These are phyloP conservation scores for Termitomyces eurrhizus DNA, from an alignment of 768 basidiomycete species.

Conservation along the genomic window DNA sequence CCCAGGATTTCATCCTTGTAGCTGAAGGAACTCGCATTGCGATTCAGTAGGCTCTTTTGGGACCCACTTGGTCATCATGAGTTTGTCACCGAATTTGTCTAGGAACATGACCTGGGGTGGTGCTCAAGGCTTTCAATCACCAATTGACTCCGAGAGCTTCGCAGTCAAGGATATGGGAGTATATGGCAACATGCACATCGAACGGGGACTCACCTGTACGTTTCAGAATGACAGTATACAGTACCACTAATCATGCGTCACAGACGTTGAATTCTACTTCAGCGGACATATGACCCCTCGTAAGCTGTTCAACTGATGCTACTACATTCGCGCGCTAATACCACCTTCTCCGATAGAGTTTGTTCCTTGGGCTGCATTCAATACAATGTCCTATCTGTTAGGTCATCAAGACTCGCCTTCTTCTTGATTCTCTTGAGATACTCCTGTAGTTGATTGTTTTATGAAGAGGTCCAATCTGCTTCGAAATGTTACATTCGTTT, in stretches of 20 bases:
- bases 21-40: conserved; percentile 50
- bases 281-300: conserved; percentile 61
- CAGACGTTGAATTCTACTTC: conserved; percentile 55
- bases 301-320: conserved; percentile 22
- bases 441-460: neutral
- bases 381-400: conserved; percentile 37
- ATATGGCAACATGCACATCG: conserved; percentile 55
- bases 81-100: neutral
- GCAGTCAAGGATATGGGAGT: conserved; percentile 61
- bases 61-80: neutral
- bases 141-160: conserved; percentile 57
- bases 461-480: neutral
- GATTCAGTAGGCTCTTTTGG: conserved; percentile 38
- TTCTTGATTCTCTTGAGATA: conserved; percentile 12
- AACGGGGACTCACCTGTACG: conserved; percentile 64
- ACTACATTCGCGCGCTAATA: neutral
- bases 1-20: conserved; percentile 37
- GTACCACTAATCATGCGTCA: conserved; percentile 1
- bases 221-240: neutral
- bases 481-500: neutral
- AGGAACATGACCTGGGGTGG: conserved; percentile 54
- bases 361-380: conserved; percentile 46
- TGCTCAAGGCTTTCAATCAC: conserved; percentile 63
- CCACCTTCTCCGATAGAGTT: conserved; percentile 30
- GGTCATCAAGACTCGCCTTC: conserved; percentile 45